These are phyloP conservation scores for Erodium moschatum DNA, from an alignment of 441 rosid genomes.

Conservation along the genomic window DNA sequence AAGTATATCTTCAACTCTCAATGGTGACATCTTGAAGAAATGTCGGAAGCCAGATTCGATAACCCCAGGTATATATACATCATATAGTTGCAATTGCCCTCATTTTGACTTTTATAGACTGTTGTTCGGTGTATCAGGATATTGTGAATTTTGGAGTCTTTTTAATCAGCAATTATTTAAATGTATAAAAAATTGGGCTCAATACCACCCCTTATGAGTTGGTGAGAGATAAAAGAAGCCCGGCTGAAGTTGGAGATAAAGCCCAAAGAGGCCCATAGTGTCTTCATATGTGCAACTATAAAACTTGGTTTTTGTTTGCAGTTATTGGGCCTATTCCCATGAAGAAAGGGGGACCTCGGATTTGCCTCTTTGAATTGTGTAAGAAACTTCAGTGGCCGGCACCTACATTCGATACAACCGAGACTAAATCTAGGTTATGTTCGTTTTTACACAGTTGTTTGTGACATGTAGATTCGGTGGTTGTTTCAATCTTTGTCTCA, in stretches of 20 bases:
- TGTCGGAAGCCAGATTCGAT: slow-evolving; percentile 15
- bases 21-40: slow-evolving; percentile 12
- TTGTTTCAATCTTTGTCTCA: background rate
- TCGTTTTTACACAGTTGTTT: no score
- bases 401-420: slow-evolving; percentile 49
- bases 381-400: slow-evolving; percentile 63
- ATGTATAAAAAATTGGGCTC: no score
- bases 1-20: slow-evolving; percentile 8
- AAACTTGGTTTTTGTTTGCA: slow-evolving; percentile 15
- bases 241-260: no score
- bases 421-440: slow-evolving; percentile 46
- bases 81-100: background rate
- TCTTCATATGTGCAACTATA: background rate
- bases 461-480: background rate
- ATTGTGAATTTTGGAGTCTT: background rate
- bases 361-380: slow-evolving; percentile 49
- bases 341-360: slow-evolving; percentile 84
- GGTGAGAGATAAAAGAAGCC: no score
- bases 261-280: no score
- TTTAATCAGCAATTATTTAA: no score
- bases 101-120: background rate
- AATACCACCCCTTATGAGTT: no score
- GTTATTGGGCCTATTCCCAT: slow-evolving; percentile 41
- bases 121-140: background rate
- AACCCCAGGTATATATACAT: slow-evolving; percentile 28